Conservation (phyloP, 192 early-diverging fungal genomes). For the Coemansia asiatica region DNA sequence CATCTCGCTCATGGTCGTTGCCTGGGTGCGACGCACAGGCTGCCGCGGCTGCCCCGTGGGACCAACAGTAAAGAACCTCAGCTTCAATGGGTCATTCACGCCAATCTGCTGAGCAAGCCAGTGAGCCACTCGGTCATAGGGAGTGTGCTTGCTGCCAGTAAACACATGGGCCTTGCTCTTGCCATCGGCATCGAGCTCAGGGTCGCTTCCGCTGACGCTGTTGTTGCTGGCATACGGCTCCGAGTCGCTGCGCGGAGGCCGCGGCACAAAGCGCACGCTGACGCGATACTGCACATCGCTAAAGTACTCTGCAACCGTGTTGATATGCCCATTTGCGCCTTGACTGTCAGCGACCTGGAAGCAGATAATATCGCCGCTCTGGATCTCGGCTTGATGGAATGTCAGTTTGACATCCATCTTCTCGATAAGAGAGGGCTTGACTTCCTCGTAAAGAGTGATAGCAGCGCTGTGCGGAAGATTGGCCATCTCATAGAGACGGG, state of each 20-base stretch:
- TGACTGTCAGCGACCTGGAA: conserved; percentile 58
- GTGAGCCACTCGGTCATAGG: conserved; percentile 58
- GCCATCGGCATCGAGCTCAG: conserved; percentile 19
- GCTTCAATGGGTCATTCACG: conserved; percentile 59
- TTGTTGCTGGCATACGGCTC: conserved; percentile 12
- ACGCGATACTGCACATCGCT: conserved; percentile 72
- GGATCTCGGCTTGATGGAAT: conserved; percentile 77
- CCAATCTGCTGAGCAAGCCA: conserved; percentile 61
- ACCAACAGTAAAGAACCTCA: conserved; percentile 65
- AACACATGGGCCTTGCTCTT: not conserved
- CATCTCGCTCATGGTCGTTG: conserved; percentile 61
- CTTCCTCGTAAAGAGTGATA: conserved; percentile 78
- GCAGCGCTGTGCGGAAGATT: conserved; percentile 59
- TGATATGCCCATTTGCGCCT: not conserved
- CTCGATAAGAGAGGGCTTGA: conserved; percentile 93
- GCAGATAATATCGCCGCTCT: conserved; percentile 92
- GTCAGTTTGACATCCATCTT: conserved; percentile 62
- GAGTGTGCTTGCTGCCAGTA: conserved; percentile 22
- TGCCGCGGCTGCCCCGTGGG: conserved; percentile 32
- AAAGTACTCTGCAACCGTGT: conserved; percentile 69
- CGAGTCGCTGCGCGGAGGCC: conserved; percentile 28
- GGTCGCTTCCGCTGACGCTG: not conserved
- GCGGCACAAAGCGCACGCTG: conserved; percentile 70
- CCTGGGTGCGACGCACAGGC: conserved; percentile 53
- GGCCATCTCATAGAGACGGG: conserved; percentile 56